Percentiles rank a stretch among this genome's conserved stretches.
Conservation (phyloP, 2,329 filamentous ascomycete species). For the Lachnellula willkommii region DNA sequence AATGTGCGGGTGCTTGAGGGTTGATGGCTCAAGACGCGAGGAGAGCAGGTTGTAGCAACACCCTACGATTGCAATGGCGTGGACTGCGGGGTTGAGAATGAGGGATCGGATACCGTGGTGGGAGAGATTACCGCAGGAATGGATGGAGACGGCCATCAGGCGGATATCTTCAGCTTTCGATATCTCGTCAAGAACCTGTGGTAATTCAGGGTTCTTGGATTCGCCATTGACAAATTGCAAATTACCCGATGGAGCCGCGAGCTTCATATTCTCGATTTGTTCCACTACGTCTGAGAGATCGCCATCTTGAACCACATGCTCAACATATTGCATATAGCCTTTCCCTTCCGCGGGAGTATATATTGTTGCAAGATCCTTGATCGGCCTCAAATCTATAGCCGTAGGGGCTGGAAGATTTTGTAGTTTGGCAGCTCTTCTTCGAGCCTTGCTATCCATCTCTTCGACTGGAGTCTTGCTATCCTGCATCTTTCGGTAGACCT, state of each 20-base stretch:
- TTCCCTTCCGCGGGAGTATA: constrained; percentile 56
- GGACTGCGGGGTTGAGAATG: constrained; percentile 74
- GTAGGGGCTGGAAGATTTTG: constrained; percentile 21
- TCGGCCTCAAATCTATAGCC: constrained; percentile 44
- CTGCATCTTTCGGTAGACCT: constrained; percentile 52
- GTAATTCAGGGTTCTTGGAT: constrained; percentile 9
- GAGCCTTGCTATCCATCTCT: constrained; percentile 38
- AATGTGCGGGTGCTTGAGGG: constrained; percentile 75
- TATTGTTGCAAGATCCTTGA: constrained; percentile 44
- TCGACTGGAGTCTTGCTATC: constrained; percentile 35
- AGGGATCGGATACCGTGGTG: constrained; percentile 89
- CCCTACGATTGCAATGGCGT: constrained; percentile 89
- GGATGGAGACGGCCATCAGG: constrained; percentile 88
- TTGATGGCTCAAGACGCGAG: constrained; percentile 79
- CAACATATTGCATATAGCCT: constrained; percentile 71
- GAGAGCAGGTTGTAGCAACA: constrained; percentile 98
- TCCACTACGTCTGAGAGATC: constrained; percentile 63
- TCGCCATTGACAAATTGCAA: constrained; percentile 17
- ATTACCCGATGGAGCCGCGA: constrained; percentile 13
- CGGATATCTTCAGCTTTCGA: constrained; percentile 37
- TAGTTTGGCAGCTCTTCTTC: constrained; percentile 33
- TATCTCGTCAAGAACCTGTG: constrained; percentile 14
- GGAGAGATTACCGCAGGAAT: constrained; percentile 96
- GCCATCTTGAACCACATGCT: constrained; percentile 67
- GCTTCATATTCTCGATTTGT: constrained; percentile 48